Base-by-base conservation (phyloP, 78 protist genomes). In the Dictyostelium brefeldianum region DNA sequence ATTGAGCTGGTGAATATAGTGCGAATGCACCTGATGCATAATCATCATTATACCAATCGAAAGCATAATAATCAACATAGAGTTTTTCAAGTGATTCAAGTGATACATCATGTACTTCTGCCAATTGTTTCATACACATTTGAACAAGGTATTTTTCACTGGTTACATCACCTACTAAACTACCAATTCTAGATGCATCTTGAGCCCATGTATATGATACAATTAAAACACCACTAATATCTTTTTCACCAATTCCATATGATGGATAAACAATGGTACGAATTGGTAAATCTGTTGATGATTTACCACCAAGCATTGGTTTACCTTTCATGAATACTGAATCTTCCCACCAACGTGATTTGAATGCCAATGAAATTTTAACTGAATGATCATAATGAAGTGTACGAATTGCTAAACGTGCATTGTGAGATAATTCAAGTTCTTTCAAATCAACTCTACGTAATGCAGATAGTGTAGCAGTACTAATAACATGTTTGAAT, bases 191-290 rank as follows among this genome's bases (percentile, higher is more conserved):
- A 1, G 67, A 46, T 0, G 71, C 90, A 43, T 82, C 90, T 53
- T 67, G 78, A 20, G 53, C 78, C 78, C 90, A 64, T 5, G 79
- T 69, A 47, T 82, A 82, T 0, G 57, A 18, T 4, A 50, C 90
- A 11, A 82, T 73, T 15, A 82, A 48, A n/a, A 48, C 41, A 20
- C 70, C 78, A 27, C 27, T 36, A 9, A 22, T 47, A 31, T 36
- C 75, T 27, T 27, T 53, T 36, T 18, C 17, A 56, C 74, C 74
- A 43, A 69, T 69, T 31, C 90, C 90, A 54, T 82, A 82, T 6
- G 90, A 82, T 82, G 90, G 90, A 73, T 82, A 82, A 36, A 54
- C 54, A 14, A 82, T 73, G 41, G 41, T 27, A 69, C 90, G 90
- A 29, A 82, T 31, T 69, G 90, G 90, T 9, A 82, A 67, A 82